Evolutionary conservation across 768 basidiomycete genomes (phyloP), one percentile per base, ranked within the genome.

Genomic region (Tricholoma furcatifolium): DNA sequence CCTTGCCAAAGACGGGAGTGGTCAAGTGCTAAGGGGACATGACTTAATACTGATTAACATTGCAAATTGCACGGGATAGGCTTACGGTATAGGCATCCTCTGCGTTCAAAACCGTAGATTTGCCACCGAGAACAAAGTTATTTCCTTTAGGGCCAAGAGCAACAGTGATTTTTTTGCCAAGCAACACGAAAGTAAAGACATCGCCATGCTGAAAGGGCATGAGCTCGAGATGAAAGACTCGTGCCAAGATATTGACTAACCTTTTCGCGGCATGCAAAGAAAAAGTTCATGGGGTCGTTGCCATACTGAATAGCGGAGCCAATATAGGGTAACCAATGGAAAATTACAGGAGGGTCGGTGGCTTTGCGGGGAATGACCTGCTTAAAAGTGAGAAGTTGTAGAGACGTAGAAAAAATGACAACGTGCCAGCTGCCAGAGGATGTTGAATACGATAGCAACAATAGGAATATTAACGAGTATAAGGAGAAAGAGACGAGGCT

Each of bases 1-100:
- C 95, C 65, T 93, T 93, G 41, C 97, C 97, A 63, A 99, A 99
- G 11, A 98, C 86, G 4, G 96, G 96, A 0, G 89, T 95, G 0
- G 94, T 96, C 41, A 95, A 72, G 65, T 91, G 88, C 93, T 96
- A 60, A 12, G 23, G 30, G 6, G 41, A 50, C 17, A 36, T 50
- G 40, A 53, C 53, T 62, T 34, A 45, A 34, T 20, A 32, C 38
- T 31, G 8, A 45, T 10, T 2, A 48, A 27, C 7, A 27, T 7
- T 7, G 27, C 27, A 27, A 27, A 27, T 27, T 3, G 27, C 27
- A n/a, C 27, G 27, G 7, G 0, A 4, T 27, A 7, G 9, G 67
- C 75, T 40, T 63, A 91, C 91, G n/a, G 82, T 94, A 70, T 99
- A 99, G 6, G 93, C 97, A 58, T 94, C 93, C 72, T 99, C 97